Evolutionary conservation across 2,329 filamentous ascomycete species (phyloP), one percentile per base, ranked within the genome.

Genomic region (Sporothrix dimorphospora): DNA sequence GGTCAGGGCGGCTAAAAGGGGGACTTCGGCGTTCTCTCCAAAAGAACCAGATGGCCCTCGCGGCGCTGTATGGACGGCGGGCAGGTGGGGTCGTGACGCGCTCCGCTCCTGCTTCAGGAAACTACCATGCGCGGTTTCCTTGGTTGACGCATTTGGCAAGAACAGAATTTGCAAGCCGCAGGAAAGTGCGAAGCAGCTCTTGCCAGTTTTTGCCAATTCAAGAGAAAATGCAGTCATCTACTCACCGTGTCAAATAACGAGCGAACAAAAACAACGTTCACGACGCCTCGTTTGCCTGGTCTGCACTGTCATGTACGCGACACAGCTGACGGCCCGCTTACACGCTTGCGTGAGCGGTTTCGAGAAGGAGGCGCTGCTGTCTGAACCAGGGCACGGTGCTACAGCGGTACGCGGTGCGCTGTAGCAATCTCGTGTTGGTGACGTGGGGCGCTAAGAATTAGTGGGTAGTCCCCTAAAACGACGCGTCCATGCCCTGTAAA

Each of bases 1-100:
- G 70, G 72, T 53, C 70, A 70, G 59, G 70, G 71, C 73, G 72
- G 72, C 70, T 74, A 74, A 71, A 72, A 71, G 51, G 12, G 40
- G 68, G 24, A 27, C 42, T 45, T 59, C 49, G 21, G 49, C 9
- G 47, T 59, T 40, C 42, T 63, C 66, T 65, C 63, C 34, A 24
- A 57, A 45, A 57, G 59, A 55, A 27, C 19, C 12, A 34, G 40
- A 34, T 9, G 21, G 40, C 51, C 49, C 49, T 51, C 16, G 47
- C 61, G 47, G 42, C 8, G 4, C 51, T 47, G 27, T 66, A 65
- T 71, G 71, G 71, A 49, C 38, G 6, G 47, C 38, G 72, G 72
- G 69, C 53, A 66, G 72, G 70, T 69, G 69, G 66, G 51, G 71
- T 73, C 68, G 69, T 63, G 72, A 75, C 74, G 73, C 74, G 74